These are phyloP conservation scores for Rhizophora mangle DNA, from an alignment of 345 rosid species.

Conservation along the genomic window DNA sequence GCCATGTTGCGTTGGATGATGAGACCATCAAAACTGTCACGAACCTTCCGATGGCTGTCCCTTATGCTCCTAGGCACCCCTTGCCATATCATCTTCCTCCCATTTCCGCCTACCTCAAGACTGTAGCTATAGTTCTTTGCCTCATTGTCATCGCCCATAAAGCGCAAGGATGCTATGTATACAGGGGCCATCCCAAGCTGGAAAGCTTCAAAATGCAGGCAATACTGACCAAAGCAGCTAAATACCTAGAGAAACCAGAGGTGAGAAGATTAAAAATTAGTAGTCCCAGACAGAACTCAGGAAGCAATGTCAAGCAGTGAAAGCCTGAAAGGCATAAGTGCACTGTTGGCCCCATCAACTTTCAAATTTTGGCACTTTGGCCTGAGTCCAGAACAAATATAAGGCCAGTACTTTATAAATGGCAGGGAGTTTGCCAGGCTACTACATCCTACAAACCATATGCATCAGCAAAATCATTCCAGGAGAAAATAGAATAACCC, in stretches of 20 bases:
- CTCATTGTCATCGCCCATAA: constrained; percentile 76
- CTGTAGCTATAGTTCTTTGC: constrained; percentile 76
- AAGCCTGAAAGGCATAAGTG: not conserved
- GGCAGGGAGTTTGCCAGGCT: not conserved
- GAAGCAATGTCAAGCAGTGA: not conserved
- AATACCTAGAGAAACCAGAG: constrained; percentile 44
- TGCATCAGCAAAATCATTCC: not conserved
- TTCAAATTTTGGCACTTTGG: too few relatives aligned
- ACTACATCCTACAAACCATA: not conserved
- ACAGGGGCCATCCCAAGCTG: constrained; percentile 80
- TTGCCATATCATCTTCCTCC: constrained; percentile 73
- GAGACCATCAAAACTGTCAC: constrained; percentile 78
- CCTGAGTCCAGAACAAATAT: too few relatives aligned
- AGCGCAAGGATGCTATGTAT: constrained; percentile 71
- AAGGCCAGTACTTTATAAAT: not conserved
- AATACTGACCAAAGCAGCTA: constrained; percentile 78
- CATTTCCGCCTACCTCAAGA: constrained; percentile 84
- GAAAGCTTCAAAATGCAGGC: constrained; percentile 78
- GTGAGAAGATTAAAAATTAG: not conserved
- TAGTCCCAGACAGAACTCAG: not conserved
- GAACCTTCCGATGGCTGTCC: constrained; percentile 75
- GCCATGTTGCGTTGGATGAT: constrained; percentile 80
- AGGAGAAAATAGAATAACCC: not conserved
- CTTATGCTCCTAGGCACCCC: constrained; percentile 79
- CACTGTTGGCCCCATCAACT: not conserved